These are phyloP conservation scores for Wallacemonas sp. DNA, from an alignment of 208 protist genomes.

Conservation along the genomic window DNA sequence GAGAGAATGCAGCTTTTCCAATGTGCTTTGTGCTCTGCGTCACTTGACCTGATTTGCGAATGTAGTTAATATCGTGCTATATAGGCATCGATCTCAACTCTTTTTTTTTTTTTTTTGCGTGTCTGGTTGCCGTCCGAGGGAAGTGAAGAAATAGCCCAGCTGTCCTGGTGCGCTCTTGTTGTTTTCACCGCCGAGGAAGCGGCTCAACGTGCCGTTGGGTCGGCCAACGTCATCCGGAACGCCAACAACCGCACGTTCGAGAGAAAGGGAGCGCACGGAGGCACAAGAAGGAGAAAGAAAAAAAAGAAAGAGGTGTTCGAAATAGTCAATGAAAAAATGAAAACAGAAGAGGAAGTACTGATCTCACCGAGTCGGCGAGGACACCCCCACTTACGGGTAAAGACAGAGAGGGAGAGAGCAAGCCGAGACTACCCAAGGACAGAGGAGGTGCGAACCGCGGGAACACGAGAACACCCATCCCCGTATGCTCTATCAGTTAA, in stretches of 20 bases:
- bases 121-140: background rate
- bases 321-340: slow-evolving; percentile 12
- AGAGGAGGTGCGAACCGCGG: background rate
- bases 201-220: too few species aligned
- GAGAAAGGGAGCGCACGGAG: background rate
- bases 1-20: background rate
- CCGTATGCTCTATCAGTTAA: background rate
- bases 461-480: background rate
- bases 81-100: background rate
- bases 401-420: background rate
- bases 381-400: too few species aligned
- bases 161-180: background rate
- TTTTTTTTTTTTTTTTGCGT: background rate
- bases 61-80: background rate
- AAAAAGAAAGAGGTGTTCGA: slow-evolving; percentile 8
- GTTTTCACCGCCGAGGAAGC: background rate
- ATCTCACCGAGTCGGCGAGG: too few species aligned
- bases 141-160: too few species aligned
- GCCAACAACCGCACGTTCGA: background rate
- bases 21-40: background rate
- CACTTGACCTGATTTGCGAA: background rate
- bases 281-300: slow-evolving; percentile 7
- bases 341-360: slow-evolving; percentile 6
- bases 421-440: background rate
- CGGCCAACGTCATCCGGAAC: background rate